Evolutionary conservation across 2,329 filamentous ascomycete species (phyloP), one percentile per base, ranked within the genome.

Genomic region (Apiospora pterosperma): DNA sequence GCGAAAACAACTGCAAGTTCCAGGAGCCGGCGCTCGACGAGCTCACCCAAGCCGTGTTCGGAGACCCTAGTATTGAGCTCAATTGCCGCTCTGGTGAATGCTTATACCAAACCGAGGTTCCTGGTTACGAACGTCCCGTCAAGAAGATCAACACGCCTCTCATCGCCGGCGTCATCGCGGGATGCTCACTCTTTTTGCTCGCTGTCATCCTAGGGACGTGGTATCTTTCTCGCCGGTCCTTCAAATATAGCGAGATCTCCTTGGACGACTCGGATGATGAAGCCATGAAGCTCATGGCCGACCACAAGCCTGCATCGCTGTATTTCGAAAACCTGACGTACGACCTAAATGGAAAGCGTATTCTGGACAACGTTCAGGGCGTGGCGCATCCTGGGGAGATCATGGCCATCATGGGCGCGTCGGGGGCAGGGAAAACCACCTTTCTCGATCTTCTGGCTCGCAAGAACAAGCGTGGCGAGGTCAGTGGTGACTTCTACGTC

Each of bases 71-170:
- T 75, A 99, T 99, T 72, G 86, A 90, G 60, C 81, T 99, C 55
- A 84, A 88, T 31, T 99, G 96, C 73, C 83, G 88, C 66, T 87
- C 94, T 28, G 96, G 96, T 66, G 96, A 99, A 80, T 99, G 96
- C 81, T 81, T 99, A 38, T 94, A 97, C 77, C 88, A 91, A 75
- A 97, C 94, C 6, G 92, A 98, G 72, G 90, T 98, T 7, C 96
- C 96, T 19, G 96, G 96, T 21, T 99, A 97, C 74, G 85, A 91
- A 69, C 86, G 91, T 23, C 93, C 95, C 0, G 86, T 97, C 66
- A 97, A 97, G 80, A 90, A 90, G 75, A 98, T 99, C 79, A 99
- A 99, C 76, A 98, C 95, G 0, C 96, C 95, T 3, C 84, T 99
- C 60, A 99, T 99, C 70, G 95, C 96, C 12, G 91, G 92, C 16